phyloP scores from a whole-genome alignment of 2,329 filamentous ascomycete genomes.

The Teratosphaeria gauchensis region DNA sequence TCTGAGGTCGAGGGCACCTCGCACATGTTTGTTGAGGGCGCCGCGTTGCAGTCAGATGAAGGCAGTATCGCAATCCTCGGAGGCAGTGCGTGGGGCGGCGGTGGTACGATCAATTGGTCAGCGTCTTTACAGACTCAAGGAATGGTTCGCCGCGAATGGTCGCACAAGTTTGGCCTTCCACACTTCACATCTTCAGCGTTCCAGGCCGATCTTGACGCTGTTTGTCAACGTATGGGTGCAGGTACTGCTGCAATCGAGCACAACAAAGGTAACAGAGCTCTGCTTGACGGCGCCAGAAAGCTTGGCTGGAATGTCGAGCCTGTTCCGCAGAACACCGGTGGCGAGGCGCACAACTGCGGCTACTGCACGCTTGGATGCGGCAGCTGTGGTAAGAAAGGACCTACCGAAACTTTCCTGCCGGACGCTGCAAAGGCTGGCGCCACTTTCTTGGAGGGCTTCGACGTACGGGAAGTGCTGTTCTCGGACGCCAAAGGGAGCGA shows the following conservation, averaged over 20 bases:
- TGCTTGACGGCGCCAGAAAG: constrained; percentile 66
- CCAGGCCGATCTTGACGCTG: constrained; percentile 68
- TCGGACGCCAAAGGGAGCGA: constrained; percentile 40
- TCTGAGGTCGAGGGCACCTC: constrained; percentile 47
- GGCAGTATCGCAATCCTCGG: constrained; percentile 50
- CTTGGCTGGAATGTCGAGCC: constrained; percentile 60
- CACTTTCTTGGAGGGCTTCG: constrained; percentile 73
- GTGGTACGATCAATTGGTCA: constrained; percentile 81
- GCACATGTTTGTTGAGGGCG: constrained; percentile 62
- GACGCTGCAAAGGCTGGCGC: constrained; percentile 71
- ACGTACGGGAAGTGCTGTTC: constrained; percentile 62
- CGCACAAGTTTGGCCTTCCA: constrained; percentile 50
- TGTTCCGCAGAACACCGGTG: constrained; percentile 72
- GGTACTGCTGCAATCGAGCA: constrained; percentile 56
- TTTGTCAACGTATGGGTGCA: constrained; percentile 72
- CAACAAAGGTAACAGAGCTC: constrained; percentile 58
- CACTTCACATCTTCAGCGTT: constrained; percentile 68
- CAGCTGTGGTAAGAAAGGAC: constrained; percentile 67
- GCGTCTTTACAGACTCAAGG: constrained; percentile 59
- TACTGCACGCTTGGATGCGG: constrained; percentile 52
- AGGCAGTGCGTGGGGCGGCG: constrained; percentile 72
- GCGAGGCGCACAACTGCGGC: constrained; percentile 62
- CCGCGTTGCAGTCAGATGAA: constrained; percentile 45
- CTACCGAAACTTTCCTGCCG: constrained; percentile 65
- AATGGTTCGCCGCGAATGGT: constrained; percentile 75